Percentiles rank a stretch among this genome's conserved stretches.
Conservation (phyloP, 2,329 filamentous ascomycete species). For the Apiospora phragmitis region DNA sequence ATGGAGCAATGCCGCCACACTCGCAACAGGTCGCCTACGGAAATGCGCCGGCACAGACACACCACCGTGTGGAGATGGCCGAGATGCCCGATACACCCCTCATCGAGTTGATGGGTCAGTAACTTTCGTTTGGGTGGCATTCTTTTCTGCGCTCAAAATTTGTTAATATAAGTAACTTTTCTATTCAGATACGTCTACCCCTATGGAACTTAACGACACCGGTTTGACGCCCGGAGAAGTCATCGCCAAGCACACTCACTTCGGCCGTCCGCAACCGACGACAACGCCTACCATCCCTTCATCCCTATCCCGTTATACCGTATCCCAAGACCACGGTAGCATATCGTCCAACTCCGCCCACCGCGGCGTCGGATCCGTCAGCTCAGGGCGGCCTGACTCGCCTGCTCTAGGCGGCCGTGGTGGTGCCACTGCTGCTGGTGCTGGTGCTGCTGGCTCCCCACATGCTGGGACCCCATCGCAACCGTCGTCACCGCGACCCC, state of each 20-base stretch:
- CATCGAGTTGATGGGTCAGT: conserved; percentile 50
- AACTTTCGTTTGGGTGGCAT: neutral
- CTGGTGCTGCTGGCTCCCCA: conserved; percentile 5
- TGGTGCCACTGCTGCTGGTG: neutral
- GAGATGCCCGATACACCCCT: conserved; percentile 47
- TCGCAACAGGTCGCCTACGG: conserved; percentile 14
- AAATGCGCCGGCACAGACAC: neutral
- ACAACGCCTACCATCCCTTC: conserved; percentile 28
- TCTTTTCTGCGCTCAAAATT: neutral
- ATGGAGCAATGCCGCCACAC: conserved; percentile 19
- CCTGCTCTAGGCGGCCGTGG: conserved; percentile 21
- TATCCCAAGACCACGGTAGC: conserved; percentile 33
- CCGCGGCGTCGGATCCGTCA: neutral
- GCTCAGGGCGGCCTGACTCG: conserved; percentile 21
- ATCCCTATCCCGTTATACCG: conserved; percentile 23
- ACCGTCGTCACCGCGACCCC: conserved; percentile 4
- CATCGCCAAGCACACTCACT: conserved; percentile 36
- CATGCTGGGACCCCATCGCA: neutral
- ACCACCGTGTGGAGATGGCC: conserved; percentile 12
- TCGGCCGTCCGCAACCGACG: conserved; percentile 25
- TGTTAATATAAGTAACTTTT: conserved; percentile 18
- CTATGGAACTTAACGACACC: conserved; percentile 46
- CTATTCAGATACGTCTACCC: conserved; percentile 41
- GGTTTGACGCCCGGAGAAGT: conserved; percentile 40
- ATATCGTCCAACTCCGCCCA: conserved; percentile 24